These are phyloP conservation scores for Aspergillus sp. DNA, from an alignment of 2,329 filamentous ascomycete genomes.

Conservation along the genomic window DNA sequence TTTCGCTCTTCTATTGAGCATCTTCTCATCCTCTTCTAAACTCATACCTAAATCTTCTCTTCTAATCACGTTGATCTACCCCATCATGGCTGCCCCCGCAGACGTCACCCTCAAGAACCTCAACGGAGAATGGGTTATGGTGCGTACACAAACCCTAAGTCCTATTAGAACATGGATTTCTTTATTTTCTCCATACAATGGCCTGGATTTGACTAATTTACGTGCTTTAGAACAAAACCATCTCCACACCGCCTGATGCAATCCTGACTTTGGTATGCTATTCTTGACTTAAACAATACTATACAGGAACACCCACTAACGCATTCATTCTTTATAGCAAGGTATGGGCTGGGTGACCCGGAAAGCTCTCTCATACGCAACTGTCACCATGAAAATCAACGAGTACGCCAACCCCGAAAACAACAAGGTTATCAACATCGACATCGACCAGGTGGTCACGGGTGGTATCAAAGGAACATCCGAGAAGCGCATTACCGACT, in stretches of 20 bases:
- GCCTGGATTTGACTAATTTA: background rate
- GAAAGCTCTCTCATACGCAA: constrained; percentile 65
- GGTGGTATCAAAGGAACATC: constrained; percentile 65
- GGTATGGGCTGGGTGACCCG: constrained; percentile 68
- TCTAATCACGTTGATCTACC: constrained; percentile 3
- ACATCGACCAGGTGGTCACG: constrained; percentile 67
- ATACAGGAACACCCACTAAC: constrained; percentile 1
- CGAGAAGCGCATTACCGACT: constrained; percentile 56
- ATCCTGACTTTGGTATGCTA: constrained; percentile 57
- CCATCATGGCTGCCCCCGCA: constrained; percentile 66
- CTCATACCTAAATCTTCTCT: constrained; percentile 8
- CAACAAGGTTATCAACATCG: constrained; percentile 55
- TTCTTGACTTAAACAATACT: constrained; percentile 1
- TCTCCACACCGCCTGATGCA: constrained; percentile 65
- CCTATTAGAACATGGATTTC: too few relatives aligned
- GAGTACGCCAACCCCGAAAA: constrained; percentile 44
- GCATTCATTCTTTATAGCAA: constrained; percentile 42
- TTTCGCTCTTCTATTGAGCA: background rate
- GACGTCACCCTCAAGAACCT: constrained; percentile 64
- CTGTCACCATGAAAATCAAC: constrained; percentile 61
- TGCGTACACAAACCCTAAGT: constrained; percentile 35
- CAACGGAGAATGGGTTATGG: constrained; percentile 65
- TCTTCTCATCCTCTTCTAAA: background rate
- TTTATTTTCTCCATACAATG: background rate
- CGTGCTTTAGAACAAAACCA: constrained; percentile 61